Base-by-base conservation (phyloP, 495 filamentous ascomycete species). In the Antarctomyces pellizariae region DNA sequence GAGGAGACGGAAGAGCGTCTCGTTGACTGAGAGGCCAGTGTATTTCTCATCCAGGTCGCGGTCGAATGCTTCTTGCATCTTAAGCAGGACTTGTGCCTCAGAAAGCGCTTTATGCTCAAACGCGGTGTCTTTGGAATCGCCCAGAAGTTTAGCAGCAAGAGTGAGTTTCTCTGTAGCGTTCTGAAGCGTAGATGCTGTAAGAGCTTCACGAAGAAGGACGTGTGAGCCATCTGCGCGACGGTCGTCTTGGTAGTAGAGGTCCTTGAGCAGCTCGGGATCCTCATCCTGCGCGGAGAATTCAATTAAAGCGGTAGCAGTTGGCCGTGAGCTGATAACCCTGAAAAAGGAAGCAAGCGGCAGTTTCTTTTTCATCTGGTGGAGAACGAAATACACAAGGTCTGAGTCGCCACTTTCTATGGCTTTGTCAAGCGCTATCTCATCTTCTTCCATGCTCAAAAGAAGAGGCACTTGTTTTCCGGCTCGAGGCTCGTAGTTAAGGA, bases 191-290 rank as follows among this genome's bases (percentile, higher is more conserved):
- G 60, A 53, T 39, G 77, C 67, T 4, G 55, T 46, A 4, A 91
- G 49, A 0, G 78, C 77, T 52, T 97, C 84, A 8, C 64, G 58
- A 22, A 95, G 44, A 23, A 95, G 73, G 4, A 93, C 67, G 33
- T 80, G 73, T 1, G 86, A 71, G 10, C 86, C 82, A 34, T 97
- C 89, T 13, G 79, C 52, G 0, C 80, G 73, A 4, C 83, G 74
- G 47, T 97, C 86, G 39, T 95, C 89, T 52, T 95, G 86, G 41
- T 97, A 95, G 51, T 84, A 97, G 13, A 97, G 59, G 45, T 95
- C 86, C 42, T 93, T 95, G 7, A 93, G 64, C 6, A 97, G 46
- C 11, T 89, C 74, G 2, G 57, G 60, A 39, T 93, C 86, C 26
- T 78, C 68, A 13, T 60, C 62, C 24, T 56, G 53, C 1, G 86